Conservation (phyloP, 331 rosid species). For the Ulmus americana region DNA sequence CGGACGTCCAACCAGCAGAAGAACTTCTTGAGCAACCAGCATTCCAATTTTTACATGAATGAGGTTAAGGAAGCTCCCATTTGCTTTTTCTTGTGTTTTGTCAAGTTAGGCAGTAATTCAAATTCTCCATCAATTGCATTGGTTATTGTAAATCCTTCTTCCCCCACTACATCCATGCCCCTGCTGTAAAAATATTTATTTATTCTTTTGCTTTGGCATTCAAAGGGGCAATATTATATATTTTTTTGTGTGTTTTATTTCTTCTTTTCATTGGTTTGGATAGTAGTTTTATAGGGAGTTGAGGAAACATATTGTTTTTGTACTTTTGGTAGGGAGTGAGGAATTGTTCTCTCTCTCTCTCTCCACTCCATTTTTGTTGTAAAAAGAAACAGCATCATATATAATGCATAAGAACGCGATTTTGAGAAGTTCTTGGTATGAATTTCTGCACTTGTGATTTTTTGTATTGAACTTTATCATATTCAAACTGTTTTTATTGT, state of each 20-base stretch:
- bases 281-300: conserved; percentile 35
- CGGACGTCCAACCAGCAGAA: conserved; percentile 75
- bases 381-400: conserved; percentile 34
- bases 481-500: too few relatives aligned
- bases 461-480: too few relatives aligned
- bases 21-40: conserved; percentile 79
- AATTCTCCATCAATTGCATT: conserved; percentile 38
- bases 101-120: conserved; percentile 33
- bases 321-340: conserved; percentile 38
- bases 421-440: conserved; percentile 14
- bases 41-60: conserved; percentile 85
- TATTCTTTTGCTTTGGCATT: conserved; percentile 75
- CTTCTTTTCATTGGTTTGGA: conserved; percentile 12
- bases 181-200: conserved; percentile 59
- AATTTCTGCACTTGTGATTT: background rate
- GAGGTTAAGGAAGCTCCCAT: conserved; percentile 50
- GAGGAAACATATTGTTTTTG: conserved; percentile 2
- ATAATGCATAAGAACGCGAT: conserved; percentile 16
- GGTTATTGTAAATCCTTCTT: conserved; percentile 48
- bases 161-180: conserved; percentile 31
- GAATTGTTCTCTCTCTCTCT: conserved; percentile 19
- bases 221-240: conserved; percentile 42
- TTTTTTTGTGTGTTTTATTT: conserved; percentile 27
- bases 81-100: conserved; percentile 17
- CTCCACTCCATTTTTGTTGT: conserved; percentile 53